A percentile compares a stretch with the other conserved stretches of the same genome.
These are phyloP conservation scores for Naganishia kalamii DNA, from an alignment of 768 basidiomycete species.

Conservation along the genomic window DNA sequence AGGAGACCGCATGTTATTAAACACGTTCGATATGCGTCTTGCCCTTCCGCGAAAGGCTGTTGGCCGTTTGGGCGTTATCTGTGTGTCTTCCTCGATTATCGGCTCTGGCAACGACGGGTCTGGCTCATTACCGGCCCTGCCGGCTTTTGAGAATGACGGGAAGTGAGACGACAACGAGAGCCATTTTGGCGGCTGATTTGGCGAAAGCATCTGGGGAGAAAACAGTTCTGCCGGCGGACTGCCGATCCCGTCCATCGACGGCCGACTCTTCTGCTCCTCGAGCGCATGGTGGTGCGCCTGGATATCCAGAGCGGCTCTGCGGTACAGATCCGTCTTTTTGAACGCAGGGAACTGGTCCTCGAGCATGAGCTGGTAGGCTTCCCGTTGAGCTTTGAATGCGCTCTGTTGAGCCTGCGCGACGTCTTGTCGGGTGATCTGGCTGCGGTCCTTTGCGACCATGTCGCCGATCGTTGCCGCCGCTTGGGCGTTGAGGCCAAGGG, in stretches of 20 bases:
- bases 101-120: neutral
- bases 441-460: slow-evolving; percentile 50
- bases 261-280: neutral
- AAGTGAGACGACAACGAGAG: slow-evolving; percentile 11
- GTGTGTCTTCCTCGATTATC: neutral
- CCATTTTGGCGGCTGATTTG: neutral
- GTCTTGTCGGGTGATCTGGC: slow-evolving; percentile 60
- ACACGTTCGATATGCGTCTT: slow-evolving; percentile 1
- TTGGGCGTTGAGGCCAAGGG: neutral
- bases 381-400: slow-evolving; percentile 74
- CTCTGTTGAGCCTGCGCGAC: slow-evolving; percentile 56
- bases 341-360: slow-evolving; percentile 82
- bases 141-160: neutral
- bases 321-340: slow-evolving; percentile 81
- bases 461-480: neutral
- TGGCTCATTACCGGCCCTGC: neutral
- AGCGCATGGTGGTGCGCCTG: neutral
- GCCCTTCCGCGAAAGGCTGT: neutral
- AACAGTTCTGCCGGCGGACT: neutral
- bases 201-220: neutral
- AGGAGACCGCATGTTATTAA: slow-evolving; percentile 5
- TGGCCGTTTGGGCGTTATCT: neutral
- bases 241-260: neutral
- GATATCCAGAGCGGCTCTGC: slow-evolving; percentile 66
- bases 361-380: slow-evolving; percentile 82